Base-by-base conservation (phyloP, 306 rosid genomes). In the Potentilla sterilis region DNA sequence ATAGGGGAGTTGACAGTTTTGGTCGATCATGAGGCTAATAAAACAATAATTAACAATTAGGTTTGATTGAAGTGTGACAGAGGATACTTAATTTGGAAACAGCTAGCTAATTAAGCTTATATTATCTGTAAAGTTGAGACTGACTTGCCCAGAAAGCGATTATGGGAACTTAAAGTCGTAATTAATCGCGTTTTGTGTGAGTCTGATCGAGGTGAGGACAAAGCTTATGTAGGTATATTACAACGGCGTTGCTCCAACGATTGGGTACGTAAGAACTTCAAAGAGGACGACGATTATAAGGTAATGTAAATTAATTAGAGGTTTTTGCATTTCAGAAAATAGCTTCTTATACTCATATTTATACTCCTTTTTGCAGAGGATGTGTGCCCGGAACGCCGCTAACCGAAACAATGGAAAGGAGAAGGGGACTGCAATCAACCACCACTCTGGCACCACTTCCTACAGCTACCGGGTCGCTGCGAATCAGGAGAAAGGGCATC, bases 101-200 rank as follows among this genome's bases (percentile, higher is more conserved):
- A 72, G 65, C 75, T 52, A 52, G 65, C 49, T 21, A 19, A n/a
- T 6, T 10, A 13, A 61, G 4, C 32, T 13, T 12, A 51, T 47
- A 32, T 24, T 24, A 51, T 52, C 48, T 51, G 64, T 71, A 71
- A 52, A 72, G 75, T 43, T 51, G 49, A 72, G 37, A 72, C 21
- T 37, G 65, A 72, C 13, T 38, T 38, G 21, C 32, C 5, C 18
- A 13, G 65, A 72, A 72, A 71, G 32, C 2, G 65, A 38, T 51
- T 12, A 19, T 9, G 63, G 3, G 61, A 52, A 46, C 19, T 46
- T 69, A 12, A 5, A 59, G 15, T 59, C 5, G 38, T 14, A 62
- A 34, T 13, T 62, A 5, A 12, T 10, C 15, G 32, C 3, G 22
- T n/a, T 19, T 54, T 54, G 62, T 21, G 15, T 1, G 48, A 2